phyloP scores from a whole-genome alignment of 2,329 filamentous ascomycete genomes.

The Graphium sp. region DNA sequence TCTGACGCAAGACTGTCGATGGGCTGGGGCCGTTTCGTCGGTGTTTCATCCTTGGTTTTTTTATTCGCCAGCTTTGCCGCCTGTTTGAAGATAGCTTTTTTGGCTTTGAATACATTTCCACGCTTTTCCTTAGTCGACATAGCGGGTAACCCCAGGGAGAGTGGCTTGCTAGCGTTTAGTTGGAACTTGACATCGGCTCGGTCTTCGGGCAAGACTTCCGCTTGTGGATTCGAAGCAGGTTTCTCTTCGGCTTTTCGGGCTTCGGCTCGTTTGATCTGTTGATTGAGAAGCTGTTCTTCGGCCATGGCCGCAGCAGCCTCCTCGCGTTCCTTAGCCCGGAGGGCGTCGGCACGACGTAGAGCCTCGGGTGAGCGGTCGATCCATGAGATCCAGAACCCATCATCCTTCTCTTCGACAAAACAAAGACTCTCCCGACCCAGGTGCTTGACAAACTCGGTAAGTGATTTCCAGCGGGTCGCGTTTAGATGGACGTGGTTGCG shows the following conservation, averaged over 20 bases:
- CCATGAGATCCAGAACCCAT: constrained; percentile 77
- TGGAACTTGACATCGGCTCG: no score
- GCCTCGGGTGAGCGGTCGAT: constrained; percentile 85
- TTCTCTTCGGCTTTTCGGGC: constrained; percentile 31
- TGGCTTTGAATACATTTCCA: no score
- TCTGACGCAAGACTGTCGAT: no score
- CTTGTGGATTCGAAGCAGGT: no score
- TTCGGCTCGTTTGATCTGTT: constrained; percentile 67
- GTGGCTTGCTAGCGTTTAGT: no score
- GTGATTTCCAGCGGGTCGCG: constrained; percentile 68
- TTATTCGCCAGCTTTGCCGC: no score
- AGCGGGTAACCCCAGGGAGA: no score
- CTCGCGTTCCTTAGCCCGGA: constrained; percentile 68
- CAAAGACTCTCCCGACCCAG: constrained; percentile 78
- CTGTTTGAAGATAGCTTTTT: no score
- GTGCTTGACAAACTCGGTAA: constrained; percentile 82
- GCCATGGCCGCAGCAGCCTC: constrained; percentile 84
- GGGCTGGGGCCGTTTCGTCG: no score
- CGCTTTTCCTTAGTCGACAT: no score
- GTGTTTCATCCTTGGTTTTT: no score
- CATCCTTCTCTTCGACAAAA: constrained; percentile 73
- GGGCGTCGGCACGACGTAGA: constrained; percentile 60
- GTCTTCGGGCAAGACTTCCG: no score
- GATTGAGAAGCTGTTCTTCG: constrained; percentile 66
- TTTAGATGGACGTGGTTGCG: constrained; percentile 92